phyloP scores from a whole-genome alignment of 2,329 filamentous ascomycete genomes.

The Botrytis deweyae region DNA sequence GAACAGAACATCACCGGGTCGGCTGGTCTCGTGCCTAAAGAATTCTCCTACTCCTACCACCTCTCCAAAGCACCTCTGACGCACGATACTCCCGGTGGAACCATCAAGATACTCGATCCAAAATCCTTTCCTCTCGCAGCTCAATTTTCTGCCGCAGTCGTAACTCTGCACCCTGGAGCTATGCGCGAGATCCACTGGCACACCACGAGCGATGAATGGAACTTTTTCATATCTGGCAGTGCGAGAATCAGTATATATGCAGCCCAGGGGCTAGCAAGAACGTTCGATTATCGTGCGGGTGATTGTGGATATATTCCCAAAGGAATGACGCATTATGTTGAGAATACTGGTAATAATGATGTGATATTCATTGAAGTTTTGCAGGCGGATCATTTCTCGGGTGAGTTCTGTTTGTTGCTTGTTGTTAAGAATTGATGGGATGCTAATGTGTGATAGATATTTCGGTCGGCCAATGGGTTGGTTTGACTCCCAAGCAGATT shows the following conservation, averaged over 20 bases:
- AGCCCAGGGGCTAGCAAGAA: constrained; percentile 65
- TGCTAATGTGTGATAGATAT: constrained; percentile 39
- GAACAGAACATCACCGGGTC: constrained; percentile 50
- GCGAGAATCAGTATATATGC: constrained; percentile 75
- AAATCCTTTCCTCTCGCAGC: constrained; percentile 72
- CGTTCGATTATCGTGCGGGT: constrained; percentile 73
- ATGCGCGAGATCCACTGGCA: constrained; percentile 66
- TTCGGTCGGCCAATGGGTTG: constrained; percentile 49
- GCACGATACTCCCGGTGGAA: constrained; percentile 68
- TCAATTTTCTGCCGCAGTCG: constrained; percentile 70
- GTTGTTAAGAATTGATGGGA: background rate
- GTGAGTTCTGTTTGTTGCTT: constrained; percentile 20
- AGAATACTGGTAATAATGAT: constrained; percentile 76
- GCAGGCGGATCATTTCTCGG: constrained; percentile 62
- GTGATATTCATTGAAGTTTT: constrained; percentile 77
- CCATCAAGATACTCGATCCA: constrained; percentile 74
- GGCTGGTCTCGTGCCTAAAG: constrained; percentile 44
- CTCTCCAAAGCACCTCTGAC: constrained; percentile 64
- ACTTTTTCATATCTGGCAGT: constrained; percentile 71
- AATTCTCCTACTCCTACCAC: constrained; percentile 50
- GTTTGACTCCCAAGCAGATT: constrained; percentile 55
- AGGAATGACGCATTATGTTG: constrained; percentile 79
- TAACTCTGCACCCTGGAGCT: constrained; percentile 61
- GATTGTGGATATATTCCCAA: constrained; percentile 75
- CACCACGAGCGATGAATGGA: constrained; percentile 76